phyloP scores from a whole-genome alignment of 1,139 yeast species.

The Sugiyamaella sp. region DNA sequence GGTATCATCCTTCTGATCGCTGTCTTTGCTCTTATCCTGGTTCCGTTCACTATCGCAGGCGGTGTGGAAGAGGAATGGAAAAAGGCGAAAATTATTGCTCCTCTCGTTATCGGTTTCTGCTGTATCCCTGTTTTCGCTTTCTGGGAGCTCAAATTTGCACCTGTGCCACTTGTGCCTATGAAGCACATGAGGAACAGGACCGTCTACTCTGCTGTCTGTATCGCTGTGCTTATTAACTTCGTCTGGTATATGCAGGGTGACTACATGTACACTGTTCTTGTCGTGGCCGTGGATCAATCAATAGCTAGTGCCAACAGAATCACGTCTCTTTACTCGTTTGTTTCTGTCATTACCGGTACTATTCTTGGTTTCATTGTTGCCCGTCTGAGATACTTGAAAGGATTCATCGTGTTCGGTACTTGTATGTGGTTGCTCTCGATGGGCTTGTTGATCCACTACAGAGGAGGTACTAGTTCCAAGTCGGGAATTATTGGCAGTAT shows the following conservation, averaged over 20 bases:
- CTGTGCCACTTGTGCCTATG: constrained; percentile 61
- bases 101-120: constrained; percentile 63
- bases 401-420: constrained; percentile 61
- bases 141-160: constrained; percentile 59
- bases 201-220: constrained; percentile 61
- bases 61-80: constrained; percentile 57
- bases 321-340: constrained; percentile 63
- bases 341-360: constrained; percentile 63
- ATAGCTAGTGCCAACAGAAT: constrained; percentile 67
- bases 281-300: constrained; percentile 63
- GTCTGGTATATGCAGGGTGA: constrained; percentile 71
- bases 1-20: constrained; percentile 56
- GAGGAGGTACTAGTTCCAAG: constrained; percentile 55
- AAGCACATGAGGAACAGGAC: constrained; percentile 64
- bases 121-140: constrained; percentile 55
- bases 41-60: constrained; percentile 61
- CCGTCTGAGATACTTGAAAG: constrained; percentile 55
- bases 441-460: constrained; percentile 60
- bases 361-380: constrained; percentile 59
- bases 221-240: constrained; percentile 59
- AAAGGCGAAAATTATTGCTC: constrained; percentile 61
- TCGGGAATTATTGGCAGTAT: constrained; percentile 68
- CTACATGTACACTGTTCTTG: constrained; percentile 63
- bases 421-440: constrained; percentile 57
- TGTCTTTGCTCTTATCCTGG: constrained; percentile 55